Evolutionary conservation across 345 rosid species (phyloP).

Genomic region (Linum lewisii): DNA sequence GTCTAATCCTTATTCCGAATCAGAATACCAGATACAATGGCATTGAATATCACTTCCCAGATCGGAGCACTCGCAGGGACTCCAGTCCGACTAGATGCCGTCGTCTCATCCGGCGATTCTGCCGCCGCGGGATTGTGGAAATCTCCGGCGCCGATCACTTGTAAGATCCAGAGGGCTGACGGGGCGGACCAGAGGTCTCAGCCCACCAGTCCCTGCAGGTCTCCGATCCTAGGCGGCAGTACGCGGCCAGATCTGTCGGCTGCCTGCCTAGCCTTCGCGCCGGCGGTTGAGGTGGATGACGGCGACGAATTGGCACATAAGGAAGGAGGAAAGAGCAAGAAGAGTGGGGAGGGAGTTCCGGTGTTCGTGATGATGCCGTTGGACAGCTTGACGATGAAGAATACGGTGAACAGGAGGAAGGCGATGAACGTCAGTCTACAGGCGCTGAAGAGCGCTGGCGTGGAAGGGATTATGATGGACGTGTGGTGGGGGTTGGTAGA

Average conservation of each 20-base stretch:
- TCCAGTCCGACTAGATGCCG: slow-evolving; percentile 30
- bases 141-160: slow-evolving; percentile 26
- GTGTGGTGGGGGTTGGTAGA: too few relatives aligned
- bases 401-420: too few relatives aligned
- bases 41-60: slow-evolving; percentile 58
- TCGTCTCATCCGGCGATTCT: slow-evolving; percentile 21
- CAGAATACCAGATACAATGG: slow-evolving; percentile 28
- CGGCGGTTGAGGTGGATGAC: too few relatives aligned
- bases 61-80: slow-evolving; percentile 56
- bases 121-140: slow-evolving; percentile 50
- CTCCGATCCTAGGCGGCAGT: slow-evolving; percentile 31
- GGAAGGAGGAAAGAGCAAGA: too few relatives aligned
- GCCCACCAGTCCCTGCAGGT: slow-evolving; percentile 63
- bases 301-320: too few relatives aligned
- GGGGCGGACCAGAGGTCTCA: slow-evolving; percentile 27
- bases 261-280: slow-evolving; percentile 52
- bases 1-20: too few relatives aligned
- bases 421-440: too few relatives aligned
- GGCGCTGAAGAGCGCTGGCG: too few relatives aligned
- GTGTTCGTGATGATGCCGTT: too few relatives aligned
- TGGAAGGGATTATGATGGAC: too few relatives aligned
- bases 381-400: too few relatives aligned
- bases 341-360: too few relatives aligned
- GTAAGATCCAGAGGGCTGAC: slow-evolving; percentile 24
- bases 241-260: slow-evolving; percentile 55